Percentiles rank a stretch among this genome's conserved stretches.
These are phyloP conservation scores for Trichoderma breve DNA, from an alignment of 2,329 filamentous ascomycete genomes.

Conservation along the genomic window DNA sequence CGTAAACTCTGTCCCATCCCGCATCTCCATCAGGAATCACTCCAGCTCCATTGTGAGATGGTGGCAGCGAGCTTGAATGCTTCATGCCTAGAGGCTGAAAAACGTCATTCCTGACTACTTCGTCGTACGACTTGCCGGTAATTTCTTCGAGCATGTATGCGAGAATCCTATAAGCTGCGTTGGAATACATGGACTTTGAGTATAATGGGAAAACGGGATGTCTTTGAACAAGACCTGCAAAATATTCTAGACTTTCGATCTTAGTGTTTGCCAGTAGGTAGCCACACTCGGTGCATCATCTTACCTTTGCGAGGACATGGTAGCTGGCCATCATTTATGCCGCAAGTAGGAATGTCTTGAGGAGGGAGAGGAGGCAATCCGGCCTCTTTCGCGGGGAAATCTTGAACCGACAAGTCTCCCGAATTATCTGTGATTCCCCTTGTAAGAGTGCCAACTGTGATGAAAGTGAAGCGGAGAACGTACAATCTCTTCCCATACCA, in stretches of 20 bases:
- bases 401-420: slow-evolving; percentile 11
- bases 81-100: slow-evolving; percentile 16
- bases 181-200: slow-evolving; percentile 26
- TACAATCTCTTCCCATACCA: slow-evolving; percentile 18
- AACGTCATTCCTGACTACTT: slow-evolving; percentile 6
- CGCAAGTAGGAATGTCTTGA: slow-evolving; percentile 17
- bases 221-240: slow-evolving; percentile 21
- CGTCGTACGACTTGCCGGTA: slow-evolving; percentile 23
- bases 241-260: slow-evolving; percentile 19
- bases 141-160: slow-evolving; percentile 26
- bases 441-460: background rate
- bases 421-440: background rate
- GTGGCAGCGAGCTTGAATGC: slow-evolving; percentile 11
- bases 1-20: slow-evolving; percentile 13
- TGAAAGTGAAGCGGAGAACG: background rate
- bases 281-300: background rate
- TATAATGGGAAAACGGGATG: slow-evolving; percentile 23
- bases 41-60: background rate
- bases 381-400: background rate
- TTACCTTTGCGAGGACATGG: background rate
- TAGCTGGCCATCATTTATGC: slow-evolving; percentile 8
- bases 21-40: slow-evolving; percentile 20
- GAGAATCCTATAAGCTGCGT: slow-evolving; percentile 26
- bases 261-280: background rate
- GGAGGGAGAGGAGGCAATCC: background rate